A percentile compares a stretch with the other conserved stretches of the same genome.
Evolutionary conservation across 23 red algal species (phyloP).

Genomic region (Gracilaria vermiculophylla): DNA sequence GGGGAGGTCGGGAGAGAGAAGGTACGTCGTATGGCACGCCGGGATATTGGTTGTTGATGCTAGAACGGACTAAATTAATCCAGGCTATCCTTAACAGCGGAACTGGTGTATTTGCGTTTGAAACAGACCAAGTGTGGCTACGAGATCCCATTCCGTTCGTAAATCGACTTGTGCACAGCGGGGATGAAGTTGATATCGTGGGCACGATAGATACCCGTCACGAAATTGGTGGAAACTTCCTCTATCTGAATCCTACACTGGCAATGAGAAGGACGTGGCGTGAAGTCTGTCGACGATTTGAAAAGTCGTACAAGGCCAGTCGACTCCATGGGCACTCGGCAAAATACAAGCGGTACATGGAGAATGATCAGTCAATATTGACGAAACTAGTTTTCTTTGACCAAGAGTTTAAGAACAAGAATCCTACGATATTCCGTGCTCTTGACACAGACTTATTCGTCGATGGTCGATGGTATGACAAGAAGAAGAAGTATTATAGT

Average conservation of each 20-base stretch:
- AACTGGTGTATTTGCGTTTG: slow-evolving; percentile 66
- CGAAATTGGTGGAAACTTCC: slow-evolving; percentile 82
- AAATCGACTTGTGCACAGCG: slow-evolving; percentile 46
- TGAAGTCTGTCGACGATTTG: slow-evolving; percentile 66
- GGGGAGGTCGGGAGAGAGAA: slow-evolving; percentile 21
- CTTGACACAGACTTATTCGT: slow-evolving; percentile 73
- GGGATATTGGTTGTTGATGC: slow-evolving; percentile 80
- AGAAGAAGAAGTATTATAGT: slow-evolving; percentile 16
- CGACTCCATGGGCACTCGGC: slow-evolving; percentile 18
- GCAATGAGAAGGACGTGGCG: slow-evolving; percentile 56
- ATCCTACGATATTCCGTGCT: slow-evolving; percentile 57
- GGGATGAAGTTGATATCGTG: slow-evolving; percentile 76
- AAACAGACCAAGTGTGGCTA: slow-evolving; percentile 76
- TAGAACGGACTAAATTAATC: slow-evolving; percentile 73
- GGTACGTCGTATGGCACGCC: slow-evolving; percentile 76
- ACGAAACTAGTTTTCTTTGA: slow-evolving; percentile 65
- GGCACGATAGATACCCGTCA: slow-evolving; percentile 76
- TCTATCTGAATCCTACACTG: slow-evolving; percentile 72
- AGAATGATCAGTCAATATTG: slow-evolving; percentile 83
- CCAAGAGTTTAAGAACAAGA: slow-evolving; percentile 38
- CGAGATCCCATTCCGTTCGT: slow-evolving; percentile 73
- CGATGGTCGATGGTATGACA: slow-evolving; percentile 82
- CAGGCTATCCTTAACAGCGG: slow-evolving; percentile 55
- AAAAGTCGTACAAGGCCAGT: slow-evolving; percentile 34
- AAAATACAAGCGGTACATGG: slow-evolving; percentile 47